phyloP scores from a whole-genome alignment of 75 land plant genomes.

The Picea glauca region DNA sequence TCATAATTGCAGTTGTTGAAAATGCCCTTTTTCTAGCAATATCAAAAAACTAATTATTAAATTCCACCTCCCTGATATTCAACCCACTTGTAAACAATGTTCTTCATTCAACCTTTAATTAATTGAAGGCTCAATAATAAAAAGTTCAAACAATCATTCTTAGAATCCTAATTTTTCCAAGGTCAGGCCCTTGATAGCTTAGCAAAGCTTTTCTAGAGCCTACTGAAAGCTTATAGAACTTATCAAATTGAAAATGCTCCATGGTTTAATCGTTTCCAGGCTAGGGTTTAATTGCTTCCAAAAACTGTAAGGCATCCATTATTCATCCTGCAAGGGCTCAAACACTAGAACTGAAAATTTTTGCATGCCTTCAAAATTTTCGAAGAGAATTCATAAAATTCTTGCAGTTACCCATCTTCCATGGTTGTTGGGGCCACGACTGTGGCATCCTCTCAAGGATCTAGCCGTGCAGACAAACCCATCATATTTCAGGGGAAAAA shows the following conservation, averaged over 20 bases:
- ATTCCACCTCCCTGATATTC: neutral
- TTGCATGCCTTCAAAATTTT: neutral
- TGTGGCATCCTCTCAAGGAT: neutral
- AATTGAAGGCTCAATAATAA: neutral
- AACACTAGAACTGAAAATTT: neutral
- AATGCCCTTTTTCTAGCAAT: too few relatives aligned
- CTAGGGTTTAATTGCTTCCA: too few relatives aligned
- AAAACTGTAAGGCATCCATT: constrained; percentile 4
- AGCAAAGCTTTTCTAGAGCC: too few relatives aligned
- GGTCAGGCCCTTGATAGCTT: too few relatives aligned
- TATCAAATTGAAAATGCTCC: too few relatives aligned
- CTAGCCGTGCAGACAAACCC: too few relatives aligned
- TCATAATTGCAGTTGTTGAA: too few relatives aligned
- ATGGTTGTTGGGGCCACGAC: neutral
- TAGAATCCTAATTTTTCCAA: neutral
- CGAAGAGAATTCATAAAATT: too few relatives aligned
- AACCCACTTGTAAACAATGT: neutral
- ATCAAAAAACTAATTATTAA: too few relatives aligned
- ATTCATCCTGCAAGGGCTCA: neutral
- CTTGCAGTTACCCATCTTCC: neutral
- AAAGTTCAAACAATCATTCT: neutral
- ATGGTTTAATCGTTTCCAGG: too few relatives aligned
- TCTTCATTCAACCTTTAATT: neutral
- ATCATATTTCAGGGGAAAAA: neutral
- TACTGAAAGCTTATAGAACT: too few relatives aligned